Conservation (phyloP, 176 grass and related monocot species). For the Phragmites australis region DNA sequence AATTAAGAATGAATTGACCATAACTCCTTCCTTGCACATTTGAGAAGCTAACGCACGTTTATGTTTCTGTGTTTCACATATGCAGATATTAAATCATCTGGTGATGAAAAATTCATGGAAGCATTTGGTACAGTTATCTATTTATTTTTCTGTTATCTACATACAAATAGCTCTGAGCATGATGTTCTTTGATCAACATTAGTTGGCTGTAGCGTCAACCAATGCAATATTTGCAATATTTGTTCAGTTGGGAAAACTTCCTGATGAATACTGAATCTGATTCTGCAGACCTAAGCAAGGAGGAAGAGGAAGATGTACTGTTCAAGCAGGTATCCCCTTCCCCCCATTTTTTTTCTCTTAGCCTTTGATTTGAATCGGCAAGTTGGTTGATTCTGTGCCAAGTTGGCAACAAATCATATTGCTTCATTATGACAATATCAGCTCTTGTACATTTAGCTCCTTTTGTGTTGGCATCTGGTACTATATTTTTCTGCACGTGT, state of each 20-base stretch:
- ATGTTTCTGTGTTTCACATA: conserved; percentile 23
- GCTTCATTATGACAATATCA: neutral
- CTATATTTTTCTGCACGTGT: neutral
- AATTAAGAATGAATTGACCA: neutral
- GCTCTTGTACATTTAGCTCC: neutral
- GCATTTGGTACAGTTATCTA: conserved; percentile 66
- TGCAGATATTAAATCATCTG: conserved; percentile 74
- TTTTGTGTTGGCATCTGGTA: neutral
- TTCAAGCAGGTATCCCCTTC: conserved; percentile 84
- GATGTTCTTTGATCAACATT: conserved; percentile 17
- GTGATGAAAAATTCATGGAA: conserved; percentile 79
- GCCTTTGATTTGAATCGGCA: neutral
- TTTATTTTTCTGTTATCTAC: conserved; percentile 24
- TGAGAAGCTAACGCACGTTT: conserved; percentile 15
- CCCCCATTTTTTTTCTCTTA: neutral
- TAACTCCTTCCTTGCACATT: conserved; percentile 15
- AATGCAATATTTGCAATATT: neutral
- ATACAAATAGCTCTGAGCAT: neutral
- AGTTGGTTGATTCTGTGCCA: conserved; percentile 14
- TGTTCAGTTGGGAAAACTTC: neutral
- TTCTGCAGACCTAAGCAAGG: conserved; percentile 78
- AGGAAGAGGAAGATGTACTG: conserved; percentile 88
- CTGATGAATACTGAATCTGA: conserved; percentile 13
- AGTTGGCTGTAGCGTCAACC: neutral
- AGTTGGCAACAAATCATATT: neutral